Base-by-base conservation (phyloP, 2,329 filamentous ascomycete genomes). In the Trichoderma afroharzianum region DNA sequence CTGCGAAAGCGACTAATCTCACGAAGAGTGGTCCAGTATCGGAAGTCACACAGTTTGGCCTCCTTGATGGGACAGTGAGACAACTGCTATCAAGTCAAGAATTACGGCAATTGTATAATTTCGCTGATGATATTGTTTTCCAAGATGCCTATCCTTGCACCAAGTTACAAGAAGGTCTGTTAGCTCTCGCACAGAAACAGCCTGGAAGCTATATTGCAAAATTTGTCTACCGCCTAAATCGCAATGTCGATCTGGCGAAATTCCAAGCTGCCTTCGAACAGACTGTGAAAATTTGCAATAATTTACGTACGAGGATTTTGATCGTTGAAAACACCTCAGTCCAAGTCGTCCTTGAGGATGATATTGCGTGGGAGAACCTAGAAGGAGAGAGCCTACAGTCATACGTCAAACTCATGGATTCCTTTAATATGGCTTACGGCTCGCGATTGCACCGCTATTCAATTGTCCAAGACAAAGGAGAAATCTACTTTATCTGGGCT, bases 401-500 rank as follows among this genome's bases (percentile, higher is more conserved):
- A 7, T 36, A 43, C 5, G 6, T 53, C 0, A n/a, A 33, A 2
- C 6, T 15, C 11, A 12, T 43, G 26, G 12, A 58, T n/a, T 28
- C 21, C 8, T 28, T 39, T 2, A 55, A 61, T 11, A 68, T 68
- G 32, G 55, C 28, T 8, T 68, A 68, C 7, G 72, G 72, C 1
- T 24, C 50, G 0, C 28, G 50, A 33, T 28, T 70, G 9, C 39
- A 28, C 30, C 57, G 39, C n/a, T 33, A 18, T 50, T 14, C 33
- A 0, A 21, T 70, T 15, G 5, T 63, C 9, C 5, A 55, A 9
- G n/a, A 55, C 15, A 6, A 26, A 1, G 33, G 39, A 3, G n/a
- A 39, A 1, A 39, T 8, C 2, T 75, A 57, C n/a, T 74, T 79
- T 14, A 71, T 75, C 1, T 78, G 75, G 72, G 73, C 74, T 1